phyloP scores from a whole-genome alignment of 2,329 filamentous ascomycete genomes.

The Curvularia eragrostidis region DNA sequence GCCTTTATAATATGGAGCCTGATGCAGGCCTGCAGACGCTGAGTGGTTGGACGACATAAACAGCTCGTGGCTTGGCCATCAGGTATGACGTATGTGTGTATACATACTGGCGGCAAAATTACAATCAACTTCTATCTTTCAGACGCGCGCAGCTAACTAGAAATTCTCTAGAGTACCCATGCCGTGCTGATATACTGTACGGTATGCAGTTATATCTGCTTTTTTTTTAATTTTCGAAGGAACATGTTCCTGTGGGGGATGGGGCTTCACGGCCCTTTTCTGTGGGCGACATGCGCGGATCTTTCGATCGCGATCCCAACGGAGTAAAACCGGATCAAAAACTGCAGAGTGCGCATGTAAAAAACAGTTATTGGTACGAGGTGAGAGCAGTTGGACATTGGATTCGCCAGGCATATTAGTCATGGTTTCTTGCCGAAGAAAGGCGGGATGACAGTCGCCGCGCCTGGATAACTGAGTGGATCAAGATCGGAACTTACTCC shows the following conservation, averaged over 20 bases:
- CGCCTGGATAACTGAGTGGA: not conserved
- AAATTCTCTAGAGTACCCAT: not conserved
- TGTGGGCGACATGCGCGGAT: not conserved
- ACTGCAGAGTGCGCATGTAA: constrained; percentile 4
- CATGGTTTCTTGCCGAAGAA: not conserved
- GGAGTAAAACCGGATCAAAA: constrained; percentile 6
- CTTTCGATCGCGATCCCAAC: constrained; percentile 12
- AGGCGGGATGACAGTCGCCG: not conserved
- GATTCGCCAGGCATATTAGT: not conserved
- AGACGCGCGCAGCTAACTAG: not conserved
- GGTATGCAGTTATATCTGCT: not conserved
- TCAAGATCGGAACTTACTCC: not conserved
- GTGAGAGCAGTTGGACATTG: not conserved
- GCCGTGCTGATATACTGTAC: not conserved
- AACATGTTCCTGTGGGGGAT: not conserved
- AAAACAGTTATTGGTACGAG: not conserved
- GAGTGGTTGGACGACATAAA: not conserved
- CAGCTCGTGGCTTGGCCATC: not conserved
- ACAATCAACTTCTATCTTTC: not conserved
- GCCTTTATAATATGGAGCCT: not conserved
- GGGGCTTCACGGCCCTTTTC: not conserved
- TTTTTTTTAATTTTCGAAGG: not conserved
- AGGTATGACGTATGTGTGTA: constrained; percentile 1
- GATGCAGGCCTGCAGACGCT: not conserved
- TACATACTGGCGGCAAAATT: constrained; percentile 1